Evolutionary conservation across 1,284 basidiomycete species (phyloP).

Genomic region (Irpex sp.): DNA sequence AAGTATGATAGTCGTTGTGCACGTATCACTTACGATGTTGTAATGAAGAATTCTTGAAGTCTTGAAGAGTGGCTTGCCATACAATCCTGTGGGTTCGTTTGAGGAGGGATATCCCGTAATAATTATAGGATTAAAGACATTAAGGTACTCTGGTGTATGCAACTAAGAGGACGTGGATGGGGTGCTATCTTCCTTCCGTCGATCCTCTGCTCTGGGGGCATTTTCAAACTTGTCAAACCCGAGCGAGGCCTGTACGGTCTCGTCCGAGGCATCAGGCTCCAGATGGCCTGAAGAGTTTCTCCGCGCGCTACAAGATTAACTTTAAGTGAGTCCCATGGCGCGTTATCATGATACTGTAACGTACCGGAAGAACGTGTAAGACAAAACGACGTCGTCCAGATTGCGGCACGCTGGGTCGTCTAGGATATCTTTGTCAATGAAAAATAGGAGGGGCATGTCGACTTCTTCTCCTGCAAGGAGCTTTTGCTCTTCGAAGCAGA

Average conservation of each 20-base stretch:
- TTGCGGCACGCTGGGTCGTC: constrained; percentile 86
- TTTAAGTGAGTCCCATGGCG: constrained; percentile 4
- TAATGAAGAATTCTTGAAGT: not conserved
- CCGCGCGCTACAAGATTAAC: constrained; percentile 50
- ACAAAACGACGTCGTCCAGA: constrained; percentile 88
- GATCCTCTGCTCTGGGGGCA: constrained; percentile 26
- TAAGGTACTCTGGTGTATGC: not conserved
- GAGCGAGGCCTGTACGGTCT: constrained; percentile 68
- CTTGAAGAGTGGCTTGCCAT: too few relatives aligned
- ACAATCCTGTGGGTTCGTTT: not conserved
- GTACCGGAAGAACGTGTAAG: constrained; percentile 96
- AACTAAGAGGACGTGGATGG: not conserved
- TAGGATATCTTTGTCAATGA: constrained; percentile 94
- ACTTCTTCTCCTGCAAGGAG: constrained; percentile 95
- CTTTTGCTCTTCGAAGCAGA: constrained; percentile 99
- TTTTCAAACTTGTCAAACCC: constrained; percentile 67
- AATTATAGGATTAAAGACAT: not conserved
- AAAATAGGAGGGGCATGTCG: constrained; percentile 97
- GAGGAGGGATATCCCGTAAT: not conserved
- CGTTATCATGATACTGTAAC: constrained; percentile 17
- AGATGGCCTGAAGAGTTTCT: constrained; percentile 77
- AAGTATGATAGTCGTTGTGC: not conserved
- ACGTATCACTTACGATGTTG: not conserved
- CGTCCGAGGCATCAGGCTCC: constrained; percentile 82
- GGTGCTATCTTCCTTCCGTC: constrained; percentile 2